Evolutionary conservation across 225 moss, liverwort and hornwort genomes (phyloP).

Genomic region (Bryum argenteum): DNA sequence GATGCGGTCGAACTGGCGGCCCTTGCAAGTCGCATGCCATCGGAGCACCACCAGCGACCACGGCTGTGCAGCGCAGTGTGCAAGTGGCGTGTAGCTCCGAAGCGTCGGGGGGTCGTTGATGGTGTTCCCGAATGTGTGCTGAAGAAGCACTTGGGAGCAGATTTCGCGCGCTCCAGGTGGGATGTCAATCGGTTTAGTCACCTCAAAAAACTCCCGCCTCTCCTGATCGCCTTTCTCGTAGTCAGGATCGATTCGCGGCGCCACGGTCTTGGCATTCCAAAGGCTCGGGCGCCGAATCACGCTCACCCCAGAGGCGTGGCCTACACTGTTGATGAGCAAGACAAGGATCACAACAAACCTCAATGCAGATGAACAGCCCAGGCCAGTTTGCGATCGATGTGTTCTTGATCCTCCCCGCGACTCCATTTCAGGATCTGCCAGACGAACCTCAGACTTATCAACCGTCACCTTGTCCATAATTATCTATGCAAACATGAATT

Average conservation of each 20-base stretch:
- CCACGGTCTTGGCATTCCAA: constrained; percentile 16
- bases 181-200: constrained; percentile 51
- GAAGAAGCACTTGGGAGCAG: constrained; percentile 50
- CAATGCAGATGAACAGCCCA: neutral
- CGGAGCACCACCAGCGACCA: constrained; percentile 75
- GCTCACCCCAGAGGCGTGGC: neutral
- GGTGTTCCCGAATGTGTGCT: constrained; percentile 57
- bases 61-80: constrained; percentile 25
- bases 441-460: neutral
- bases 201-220: constrained; percentile 54
- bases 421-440: constrained; percentile 34
- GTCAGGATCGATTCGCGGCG: constrained; percentile 17
- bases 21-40: constrained; percentile 77
- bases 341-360: constrained; percentile 7
- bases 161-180: constrained; percentile 41
- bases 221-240: constrained; percentile 47
- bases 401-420: constrained; percentile 11
- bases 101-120: constrained; percentile 57
- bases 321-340: constrained; percentile 1
- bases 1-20: constrained; percentile 95
- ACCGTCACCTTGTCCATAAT: neutral
- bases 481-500: neutral
- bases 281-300: constrained; percentile 26
- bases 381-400: neutral
- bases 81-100: constrained; percentile 31